phyloP scores from a whole-genome alignment of 129 eudicot species.

The Arctium lappa region DNA sequence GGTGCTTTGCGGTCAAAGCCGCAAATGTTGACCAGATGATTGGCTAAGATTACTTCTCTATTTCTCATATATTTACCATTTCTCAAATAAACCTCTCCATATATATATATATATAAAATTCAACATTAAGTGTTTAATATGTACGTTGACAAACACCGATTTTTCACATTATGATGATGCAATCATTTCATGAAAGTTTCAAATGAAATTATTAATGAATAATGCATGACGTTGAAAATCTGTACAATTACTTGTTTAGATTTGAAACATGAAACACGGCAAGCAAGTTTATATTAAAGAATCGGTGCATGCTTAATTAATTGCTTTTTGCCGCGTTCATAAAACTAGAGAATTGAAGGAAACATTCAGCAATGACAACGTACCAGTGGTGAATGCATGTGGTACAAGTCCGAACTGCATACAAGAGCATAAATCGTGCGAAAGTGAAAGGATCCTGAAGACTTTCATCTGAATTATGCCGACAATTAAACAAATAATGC shows the following conservation, averaged over 20 bases:
- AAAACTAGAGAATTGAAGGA: background rate
- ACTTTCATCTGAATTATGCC: background rate
- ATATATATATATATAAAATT: background rate
- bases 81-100: too few relatives aligned
- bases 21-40: too few relatives aligned
- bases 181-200: background rate
- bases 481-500: constrained; percentile 4
- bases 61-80: too few relatives aligned
- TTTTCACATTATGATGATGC: background rate
- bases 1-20: too few relatives aligned
- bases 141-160: background rate
- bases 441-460: background rate
- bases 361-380: background rate
- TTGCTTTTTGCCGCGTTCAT: background rate
- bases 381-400: background rate
- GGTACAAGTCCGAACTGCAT: constrained; percentile 9
- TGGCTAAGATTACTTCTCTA: too few relatives aligned
- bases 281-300: background rate
- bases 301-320: background rate
- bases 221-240: background rate
- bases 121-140: background rate
- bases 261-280: background rate
- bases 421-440: background rate
- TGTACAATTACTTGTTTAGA: background rate
- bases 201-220: background rate